These are phyloP conservation scores for Phanerochaete sordida DNA, from an alignment of 768 basidiomycete species.

Conservation along the genomic window DNA sequence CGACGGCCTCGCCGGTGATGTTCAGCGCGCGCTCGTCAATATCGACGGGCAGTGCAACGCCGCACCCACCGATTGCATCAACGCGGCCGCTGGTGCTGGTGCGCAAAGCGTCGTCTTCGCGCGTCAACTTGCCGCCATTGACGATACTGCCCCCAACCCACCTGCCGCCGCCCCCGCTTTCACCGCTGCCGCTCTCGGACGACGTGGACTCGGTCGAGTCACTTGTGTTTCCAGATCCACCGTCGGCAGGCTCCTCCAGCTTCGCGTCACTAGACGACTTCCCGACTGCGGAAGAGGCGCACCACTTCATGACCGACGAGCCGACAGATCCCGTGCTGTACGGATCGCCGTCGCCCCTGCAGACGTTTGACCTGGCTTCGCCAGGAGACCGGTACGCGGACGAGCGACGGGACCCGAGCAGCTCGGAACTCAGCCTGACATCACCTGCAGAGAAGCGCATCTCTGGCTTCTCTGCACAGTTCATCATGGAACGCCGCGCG, in stretches of 20 bases:
- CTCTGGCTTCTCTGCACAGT: neutral
- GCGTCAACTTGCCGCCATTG: conserved; percentile 20
- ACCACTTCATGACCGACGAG: conserved; percentile 19
- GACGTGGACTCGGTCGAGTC: conserved; percentile 10
- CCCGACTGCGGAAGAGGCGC: conserved; percentile 14
- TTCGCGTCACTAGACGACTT: conserved; percentile 23
- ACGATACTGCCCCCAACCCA: conserved; percentile 20
- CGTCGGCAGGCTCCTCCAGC: conserved; percentile 23
- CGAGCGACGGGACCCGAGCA: conserved; percentile 5
- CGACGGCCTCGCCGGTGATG: conserved; percentile 13
- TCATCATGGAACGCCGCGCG: conserved; percentile 15
- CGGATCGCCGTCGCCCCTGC: neutral
- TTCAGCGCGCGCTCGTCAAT: conserved; percentile 13
- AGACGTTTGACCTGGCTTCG: neutral
- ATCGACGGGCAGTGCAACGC: neutral
- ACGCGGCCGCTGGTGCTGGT: conserved; percentile 21
- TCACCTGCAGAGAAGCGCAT: neutral
- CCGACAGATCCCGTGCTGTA: conserved; percentile 1
- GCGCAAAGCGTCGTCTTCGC: conserved; percentile 23
- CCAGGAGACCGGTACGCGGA: conserved; percentile 15
- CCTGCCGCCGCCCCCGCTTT: conserved; percentile 22
- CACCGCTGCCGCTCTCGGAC: conserved; percentile 12
- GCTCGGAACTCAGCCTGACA: conserved; percentile 13
- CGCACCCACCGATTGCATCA: neutral
- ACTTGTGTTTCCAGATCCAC: conserved; percentile 18